Base-by-base conservation (phyloP, 1,139 yeast species). In the Kazachstania sp. region DNA sequence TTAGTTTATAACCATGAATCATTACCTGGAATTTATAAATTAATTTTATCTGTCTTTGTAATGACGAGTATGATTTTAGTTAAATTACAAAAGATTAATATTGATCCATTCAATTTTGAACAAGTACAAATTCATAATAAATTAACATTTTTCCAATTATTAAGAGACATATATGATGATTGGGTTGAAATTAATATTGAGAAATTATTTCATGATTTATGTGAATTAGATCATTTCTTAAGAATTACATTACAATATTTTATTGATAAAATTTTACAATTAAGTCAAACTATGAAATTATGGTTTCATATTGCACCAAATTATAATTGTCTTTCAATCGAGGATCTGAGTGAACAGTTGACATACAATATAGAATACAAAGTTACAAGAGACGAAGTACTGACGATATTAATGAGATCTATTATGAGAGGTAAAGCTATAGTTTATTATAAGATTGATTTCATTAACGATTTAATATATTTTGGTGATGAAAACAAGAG, bases 91-190 rank as follows among this genome's bases (percentile, higher is more conserved):
- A 23, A 23, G 28, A 23, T 23, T 23, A 23, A 13, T 23, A 54
- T 63, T 26, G 52, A 56, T 41, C 66, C 67, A 3, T 63, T 63
- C 43, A 64, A 57, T 40, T 53, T 51, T 35, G 65, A 61, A 41
- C 63, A 60, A 47, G 40, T 61, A 13, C 58, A 54, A 37, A 49
- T 59, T 28, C 39, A 53, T 16, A 47, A 49, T 12, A 47, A 53
- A 5, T 43, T 41, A n/a, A 45, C 48, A 6, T 41, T 54, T 15
- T 51, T 60, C 6, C 44, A 39, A 9, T 38, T 41, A 19, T 47
- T 63, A 12, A 46, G 49, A 30, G 18, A 26, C 1, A 43, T 58
- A 5, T 57, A 59, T 50, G 41, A 46, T 2, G 43, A 45, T 36
- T 59, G 54, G 37, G 46, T 50, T 4, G 40, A 41, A 9, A 38